These are phyloP conservation scores for Aspergillus uvarum DNA, from an alignment of 2,329 filamentous ascomycete genomes.

Conservation along the genomic window DNA sequence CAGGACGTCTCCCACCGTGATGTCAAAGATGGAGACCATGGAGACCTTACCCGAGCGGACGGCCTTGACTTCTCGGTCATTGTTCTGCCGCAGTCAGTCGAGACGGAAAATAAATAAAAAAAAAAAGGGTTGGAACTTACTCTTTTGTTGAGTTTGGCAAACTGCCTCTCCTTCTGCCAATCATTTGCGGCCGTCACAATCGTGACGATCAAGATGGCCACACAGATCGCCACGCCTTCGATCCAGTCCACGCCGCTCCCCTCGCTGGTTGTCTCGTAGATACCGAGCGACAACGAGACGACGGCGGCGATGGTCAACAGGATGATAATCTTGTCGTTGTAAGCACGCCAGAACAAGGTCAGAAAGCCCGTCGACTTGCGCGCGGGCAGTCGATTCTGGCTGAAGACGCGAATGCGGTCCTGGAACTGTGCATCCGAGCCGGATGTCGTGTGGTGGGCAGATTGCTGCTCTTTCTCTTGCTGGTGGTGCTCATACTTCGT, in stretches of 20 bases:
- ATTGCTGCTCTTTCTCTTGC: neutral
- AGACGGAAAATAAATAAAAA: neutral
- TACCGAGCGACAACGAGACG: slow-evolving; percentile 66
- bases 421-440: slow-evolving; percentile 40
- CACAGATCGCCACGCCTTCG: slow-evolving; percentile 66
- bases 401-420: slow-evolving; percentile 61
- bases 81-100: slow-evolving; percentile 50
- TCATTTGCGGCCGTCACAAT: slow-evolving; percentile 64
- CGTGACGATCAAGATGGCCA: slow-evolving; percentile 65
- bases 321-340: slow-evolving; percentile 73
- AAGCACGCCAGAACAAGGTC: slow-evolving; percentile 65
- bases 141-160: slow-evolving; percentile 59
- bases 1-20: slow-evolving; percentile 69
- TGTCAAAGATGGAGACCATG: slow-evolving; percentile 64
- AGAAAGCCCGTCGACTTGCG: slow-evolving; percentile 63
- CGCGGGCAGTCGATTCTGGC: slow-evolving; percentile 62
- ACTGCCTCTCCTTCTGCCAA: slow-evolving; percentile 68
- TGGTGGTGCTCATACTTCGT: slow-evolving; percentile 2
- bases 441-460: slow-evolving; percentile 8
- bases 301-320: slow-evolving; percentile 67
- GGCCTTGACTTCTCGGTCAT: slow-evolving; percentile 65
- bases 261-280: slow-evolving; percentile 64
- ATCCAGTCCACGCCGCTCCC: slow-evolving; percentile 61
- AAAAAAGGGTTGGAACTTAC: slow-evolving; percentile 23
- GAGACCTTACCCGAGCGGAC: slow-evolving; percentile 65